Evolutionary conservation across 129 eudicot species (phyloP).

Genomic region (Centella asiatica): DNA sequence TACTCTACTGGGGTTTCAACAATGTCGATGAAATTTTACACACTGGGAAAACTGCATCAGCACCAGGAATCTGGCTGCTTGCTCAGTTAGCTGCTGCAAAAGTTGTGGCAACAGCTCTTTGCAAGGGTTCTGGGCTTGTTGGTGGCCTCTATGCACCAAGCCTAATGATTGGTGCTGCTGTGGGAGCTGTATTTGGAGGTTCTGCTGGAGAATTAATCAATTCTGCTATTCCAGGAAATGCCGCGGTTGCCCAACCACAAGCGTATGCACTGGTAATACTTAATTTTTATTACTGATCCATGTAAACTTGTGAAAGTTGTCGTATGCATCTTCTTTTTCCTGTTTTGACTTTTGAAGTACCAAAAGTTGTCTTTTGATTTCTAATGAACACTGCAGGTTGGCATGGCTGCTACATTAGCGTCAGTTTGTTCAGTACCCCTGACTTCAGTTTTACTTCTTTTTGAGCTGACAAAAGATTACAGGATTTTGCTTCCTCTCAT

Average conservation of each 20-base stretch:
- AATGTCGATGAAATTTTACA: conserved; percentile 95
- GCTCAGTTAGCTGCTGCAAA: conserved; percentile 93
- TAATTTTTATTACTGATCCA: neutral
- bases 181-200: conserved; percentile 99
- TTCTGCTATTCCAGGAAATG: conserved; percentile 86
- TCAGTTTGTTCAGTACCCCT: conserved; percentile 96
- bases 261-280: conserved; percentile 89
- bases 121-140: conserved; percentile 95
- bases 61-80: conserved; percentile 94
- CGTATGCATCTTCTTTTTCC: neutral
- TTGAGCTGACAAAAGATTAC: conserved; percentile 95
- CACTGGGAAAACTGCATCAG: conserved; percentile 94
- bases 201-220: conserved; percentile 76
- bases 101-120: conserved; percentile 93
- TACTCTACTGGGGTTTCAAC: conserved; percentile 92
- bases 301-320: neutral
- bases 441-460: conserved; percentile 91
- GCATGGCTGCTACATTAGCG: conserved; percentile 99
- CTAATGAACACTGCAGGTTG: conserved; percentile 51
- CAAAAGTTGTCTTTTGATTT: conserved; percentile 3
- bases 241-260: conserved; percentile 97
- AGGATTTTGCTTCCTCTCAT: conserved; percentile 96
- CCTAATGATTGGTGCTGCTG: conserved; percentile 98
- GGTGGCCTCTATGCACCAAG: conserved; percentile 99
- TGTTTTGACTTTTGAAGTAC: conserved; percentile 4